Evolutionary conservation across 73 alveolate genomes (phyloP), one percentile per base, ranked within the genome.

Genomic region (Paramecium sexaurelia): DNA sequence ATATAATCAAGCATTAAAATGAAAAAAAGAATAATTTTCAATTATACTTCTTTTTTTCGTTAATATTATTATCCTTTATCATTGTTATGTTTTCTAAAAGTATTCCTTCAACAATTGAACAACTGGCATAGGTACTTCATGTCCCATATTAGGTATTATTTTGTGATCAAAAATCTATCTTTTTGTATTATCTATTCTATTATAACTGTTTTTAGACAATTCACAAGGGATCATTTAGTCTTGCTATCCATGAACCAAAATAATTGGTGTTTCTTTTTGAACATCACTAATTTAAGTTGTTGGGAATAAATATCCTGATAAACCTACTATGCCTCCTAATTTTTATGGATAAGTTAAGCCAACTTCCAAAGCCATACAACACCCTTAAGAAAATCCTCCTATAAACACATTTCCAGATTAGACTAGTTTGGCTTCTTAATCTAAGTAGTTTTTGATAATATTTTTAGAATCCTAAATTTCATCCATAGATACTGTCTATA

Each of bases 1-100:
- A 88, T 94, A 93, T 41, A 91, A 84, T 51, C 93, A 88, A 69
- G 97, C 96, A 11, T 68, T 61, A n/a, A 69, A 84, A 71, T 61
- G 83, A 61, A 15, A 51, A n/a, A 11, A 45, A 45, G 11, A 0
- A 45, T 5, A 45, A 45, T 22, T 15, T 45, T n/a, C 20, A 56
- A 17, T 22, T 24, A 56, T 56, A 22, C 2, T 24, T 6, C n/a
- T 56, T 17, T 56, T 20, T 24, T 56, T 56, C 15, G 75, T 15
- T 55, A 8, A 55, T 22, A 1, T 6, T 55, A 22, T 8, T 19
- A 19, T 0, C 71, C 17, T 55, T 15, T 19, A 55, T 55, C 5
- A 55, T 5, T 55, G n/a, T 1, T 6, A 55, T 4, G 40, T 56
- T 56, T 56, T 56, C 40, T 56, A 15, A 17, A 0, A 61, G 47